These are phyloP conservation scores for Trichosanthes truncata DNA, from an alignment of 306 rosid genomes.

Conservation along the genomic window DNA sequence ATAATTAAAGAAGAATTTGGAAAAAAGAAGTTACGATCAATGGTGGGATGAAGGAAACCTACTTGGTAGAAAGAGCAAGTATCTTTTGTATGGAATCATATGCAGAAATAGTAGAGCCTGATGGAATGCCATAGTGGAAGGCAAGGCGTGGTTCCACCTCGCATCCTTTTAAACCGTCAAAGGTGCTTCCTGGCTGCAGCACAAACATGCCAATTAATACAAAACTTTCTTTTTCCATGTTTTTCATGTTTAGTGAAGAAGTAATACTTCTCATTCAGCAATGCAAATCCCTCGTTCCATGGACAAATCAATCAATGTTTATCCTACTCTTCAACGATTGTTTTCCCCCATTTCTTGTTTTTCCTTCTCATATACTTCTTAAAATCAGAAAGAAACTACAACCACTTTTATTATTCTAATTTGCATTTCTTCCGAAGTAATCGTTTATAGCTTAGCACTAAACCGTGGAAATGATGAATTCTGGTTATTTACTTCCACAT, in stretches of 20 bases:
- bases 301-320: not conserved
- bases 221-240: not conserved
- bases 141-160: conserved; percentile 46
- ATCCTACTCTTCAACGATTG: not conserved
- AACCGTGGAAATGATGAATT: not conserved
- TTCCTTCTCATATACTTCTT: not conserved
- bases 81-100: conserved; percentile 53
- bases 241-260: not conserved
- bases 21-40: not conserved
- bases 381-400: not conserved
- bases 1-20: not conserved
- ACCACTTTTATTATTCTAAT: not conserved
- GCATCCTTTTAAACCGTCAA: conserved; percentile 29
- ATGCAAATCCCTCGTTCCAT: not conserved
- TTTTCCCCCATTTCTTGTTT: not conserved
- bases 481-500: no score
- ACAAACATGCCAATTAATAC: conserved; percentile 4
- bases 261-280: not conserved
- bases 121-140: conserved; percentile 72
- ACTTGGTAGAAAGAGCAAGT: conserved; percentile 78
- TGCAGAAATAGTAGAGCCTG: conserved; percentile 38
- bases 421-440: not conserved
- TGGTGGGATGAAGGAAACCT: conserved; percentile 18
- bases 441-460: not conserved
- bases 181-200: conserved; percentile 35